A percentile compares a stretch with the other conserved stretches of the same genome.
phyloP scores from a whole-genome alignment of 139 green algal genomes.

The Picochlorum sp. region DNA sequence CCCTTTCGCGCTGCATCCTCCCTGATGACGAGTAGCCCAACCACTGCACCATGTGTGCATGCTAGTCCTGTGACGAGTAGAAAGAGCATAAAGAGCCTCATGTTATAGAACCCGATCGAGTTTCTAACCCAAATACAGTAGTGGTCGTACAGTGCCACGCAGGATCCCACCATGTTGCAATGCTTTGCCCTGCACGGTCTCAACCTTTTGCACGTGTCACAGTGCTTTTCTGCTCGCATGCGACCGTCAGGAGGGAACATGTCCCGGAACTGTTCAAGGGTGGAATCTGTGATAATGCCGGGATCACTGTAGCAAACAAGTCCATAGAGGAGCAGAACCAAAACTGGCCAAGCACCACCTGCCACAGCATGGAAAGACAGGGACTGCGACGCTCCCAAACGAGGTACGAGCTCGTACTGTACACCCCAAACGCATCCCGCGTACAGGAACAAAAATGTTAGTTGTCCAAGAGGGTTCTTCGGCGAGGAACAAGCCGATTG shows the following conservation, averaged over 20 bases:
- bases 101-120: conserved; percentile 59
- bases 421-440: background rate
- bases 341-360: background rate
- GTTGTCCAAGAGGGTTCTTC: background rate
- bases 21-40: background rate
- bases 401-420: background rate
- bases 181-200: conserved; percentile 67
- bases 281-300: conserved; percentile 24
- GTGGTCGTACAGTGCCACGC: conserved; percentile 61
- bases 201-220: conserved; percentile 46
- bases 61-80: conserved; percentile 36
- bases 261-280: conserved; percentile 13
- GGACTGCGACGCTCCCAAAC: background rate
- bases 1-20: conserved; percentile 7
- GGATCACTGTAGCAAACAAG: conserved; percentile 29
- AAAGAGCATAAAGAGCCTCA: conserved; percentile 52
- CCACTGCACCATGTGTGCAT: conserved; percentile 34
- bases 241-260: conserved; percentile 45
- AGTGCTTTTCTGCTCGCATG: conserved; percentile 26
- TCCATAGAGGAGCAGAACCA: conserved; percentile 17
- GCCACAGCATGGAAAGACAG: background rate
- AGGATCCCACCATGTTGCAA: conserved; percentile 36
- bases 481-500: conserved; percentile 15
- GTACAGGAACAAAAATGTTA: background rate
- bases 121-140: conserved; percentile 76